Percentiles rank a stretch among this genome's conserved stretches.
These are phyloP conservation scores for Lipomyces yamanashiensis DNA, from an alignment of 805 yeast genomes.

Conservation along the genomic window DNA sequence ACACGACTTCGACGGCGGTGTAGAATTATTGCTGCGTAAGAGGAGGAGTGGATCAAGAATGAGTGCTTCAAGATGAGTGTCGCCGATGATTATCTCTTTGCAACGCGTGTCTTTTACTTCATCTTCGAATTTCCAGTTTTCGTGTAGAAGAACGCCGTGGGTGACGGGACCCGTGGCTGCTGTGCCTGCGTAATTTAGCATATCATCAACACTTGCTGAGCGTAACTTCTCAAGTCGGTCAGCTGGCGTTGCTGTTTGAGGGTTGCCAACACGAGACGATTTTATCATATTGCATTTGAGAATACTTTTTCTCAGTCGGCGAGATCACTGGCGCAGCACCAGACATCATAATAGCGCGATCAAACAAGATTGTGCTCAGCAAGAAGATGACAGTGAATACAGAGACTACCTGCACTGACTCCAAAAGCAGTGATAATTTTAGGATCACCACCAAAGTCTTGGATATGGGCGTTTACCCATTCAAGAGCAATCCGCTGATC, in stretches of 20 bases:
- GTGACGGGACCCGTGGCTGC: not conserved
- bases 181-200: not conserved
- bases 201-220: not conserved
- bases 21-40: too few relatives aligned
- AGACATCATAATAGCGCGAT: not conserved
- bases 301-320: not conserved
- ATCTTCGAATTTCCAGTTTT: not conserved
- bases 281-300: too few relatives aligned
- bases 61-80: not conserved
- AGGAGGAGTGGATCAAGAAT: too few relatives aligned
- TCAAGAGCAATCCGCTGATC: constrained; percentile 46
- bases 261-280: too few relatives aligned
- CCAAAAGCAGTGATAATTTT: constrained; percentile 47
- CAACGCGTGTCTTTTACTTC: not conserved
- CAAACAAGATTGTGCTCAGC: not conserved
- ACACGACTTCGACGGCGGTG: not conserved
- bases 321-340: not conserved
- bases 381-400: not conserved
- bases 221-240: not conserved
- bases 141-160: not conserved
- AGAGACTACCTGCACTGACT: constrained; percentile 46
- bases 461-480: constrained; percentile 48
- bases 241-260: not conserved
- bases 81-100: not conserved
- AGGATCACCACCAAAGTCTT: constrained; percentile 47